Base-by-base conservation (phyloP, 495 filamentous ascomycete species). In the Neurospora sp. region DNA sequence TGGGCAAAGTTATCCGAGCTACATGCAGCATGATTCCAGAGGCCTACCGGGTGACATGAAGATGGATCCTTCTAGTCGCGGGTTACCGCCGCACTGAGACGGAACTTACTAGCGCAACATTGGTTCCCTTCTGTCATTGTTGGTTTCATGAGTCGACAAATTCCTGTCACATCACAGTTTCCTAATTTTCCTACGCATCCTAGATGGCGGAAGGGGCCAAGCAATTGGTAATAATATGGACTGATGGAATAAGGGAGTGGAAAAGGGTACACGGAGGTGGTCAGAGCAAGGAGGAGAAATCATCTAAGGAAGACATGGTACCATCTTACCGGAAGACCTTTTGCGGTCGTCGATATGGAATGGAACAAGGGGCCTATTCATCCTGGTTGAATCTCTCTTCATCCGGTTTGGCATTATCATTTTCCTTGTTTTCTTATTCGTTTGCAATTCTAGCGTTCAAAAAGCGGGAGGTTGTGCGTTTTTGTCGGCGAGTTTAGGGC, bases 31-130 rank as follows among this genome's bases (percentile, higher is more conserved):
- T 22, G 73, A 74, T 48, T 59, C 70, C 17, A 53, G 70, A 12
- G 16, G 48, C 10, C 17, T 74, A 35, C 7, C 70, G 45, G 27
- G 44, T 16, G 72, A 65, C 37, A 16, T 73, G 71, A 75, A 75
- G 48, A 48, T 73, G 71, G 71, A 75, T 27, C 71, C 71, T 14
- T 69, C 44, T 6, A 72, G 69, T 27, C 65, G 73, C 38, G 73
- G 73, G 6, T 65, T 65, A 65, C 73, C 68, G 20, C 73, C 73
- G n/a, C 73, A 75, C 22, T 71, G 35, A 73, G 31, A 8, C 22
- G 39, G 31, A 35, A 65, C 14, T 65, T 14, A 8, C 12, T 35
- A 17, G 14, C 27, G 27, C 53, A 65, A 65, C 12, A 35, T 37
- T 27, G 22, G 53, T 16, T 65, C 53, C 27, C 12, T 61, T 65